phyloP scores from a whole-genome alignment of 345 rosid genomes.

The Combretum micranthum region DNA sequence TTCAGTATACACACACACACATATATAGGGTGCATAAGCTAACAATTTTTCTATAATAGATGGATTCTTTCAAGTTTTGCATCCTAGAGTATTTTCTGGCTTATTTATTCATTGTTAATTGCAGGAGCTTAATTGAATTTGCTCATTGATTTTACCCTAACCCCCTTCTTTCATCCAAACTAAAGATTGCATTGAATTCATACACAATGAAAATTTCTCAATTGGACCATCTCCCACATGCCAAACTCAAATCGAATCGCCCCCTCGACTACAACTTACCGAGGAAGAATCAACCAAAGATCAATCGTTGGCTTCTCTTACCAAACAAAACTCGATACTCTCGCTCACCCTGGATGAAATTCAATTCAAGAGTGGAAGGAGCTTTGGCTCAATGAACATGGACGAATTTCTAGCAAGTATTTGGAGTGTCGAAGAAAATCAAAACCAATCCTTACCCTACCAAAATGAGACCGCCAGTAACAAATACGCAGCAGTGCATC shows the following conservation, averaged over 20 bases:
- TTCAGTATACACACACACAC: too few relatives aligned
- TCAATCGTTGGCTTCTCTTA: constrained; percentile 10
- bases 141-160: too few relatives aligned
- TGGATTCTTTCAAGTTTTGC: too few relatives aligned
- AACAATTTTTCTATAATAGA: too few relatives aligned
- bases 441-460: constrained; percentile 20
- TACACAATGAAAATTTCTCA: too few relatives aligned
- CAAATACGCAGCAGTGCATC: constrained; percentile 4
- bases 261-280: constrained; percentile 8
- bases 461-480: background rate
- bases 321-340: constrained; percentile 42
- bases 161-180: too few relatives aligned
- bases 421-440: constrained; percentile 60
- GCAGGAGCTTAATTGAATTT: too few relatives aligned
- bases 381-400: constrained; percentile 87
- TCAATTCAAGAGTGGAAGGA: constrained; percentile 69
- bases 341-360: constrained; percentile 79
- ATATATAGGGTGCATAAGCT: too few relatives aligned
- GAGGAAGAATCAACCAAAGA: constrained; percentile 11
- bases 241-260: constrained; percentile 7
- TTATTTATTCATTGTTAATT: too few relatives aligned
- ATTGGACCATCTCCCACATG: too few relatives aligned
- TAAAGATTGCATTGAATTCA: too few relatives aligned
- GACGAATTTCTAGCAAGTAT: constrained; percentile 74
- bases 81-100: too few relatives aligned